Evolutionary conservation across 2,329 filamentous ascomycete species (phyloP), one percentile per base, ranked within the genome.

Genomic region (Trichoderma guizhouense): DNA sequence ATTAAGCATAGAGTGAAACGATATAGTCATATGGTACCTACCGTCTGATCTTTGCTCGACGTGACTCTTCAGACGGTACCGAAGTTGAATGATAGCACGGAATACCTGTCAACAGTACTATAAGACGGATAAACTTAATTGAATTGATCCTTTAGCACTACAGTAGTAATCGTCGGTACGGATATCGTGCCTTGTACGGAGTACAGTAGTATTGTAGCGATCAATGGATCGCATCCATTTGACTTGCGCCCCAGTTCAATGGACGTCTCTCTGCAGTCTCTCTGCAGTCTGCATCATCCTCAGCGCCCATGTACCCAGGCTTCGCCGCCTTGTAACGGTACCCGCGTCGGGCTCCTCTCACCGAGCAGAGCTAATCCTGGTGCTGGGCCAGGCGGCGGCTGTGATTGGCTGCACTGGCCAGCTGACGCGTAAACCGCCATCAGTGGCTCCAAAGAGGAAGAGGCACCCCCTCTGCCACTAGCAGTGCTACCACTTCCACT

Each of bases 361-460:
- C 63, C 63, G 57, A 66, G 58, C 78, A 74, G 32, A 62, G 47
- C 77, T 73, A 55, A 60, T 73, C 70, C 75, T 76, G 76, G 75
- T 73, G 77, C 73, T 71, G 39, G 47, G 68, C 65, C 71, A 36
- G 43, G 60, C 34, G 66, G 65, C 34, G 30, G 55, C 73, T 24
- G 32, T 79, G 73, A 81, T 81, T 81, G 80, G 80, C 60, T 71
- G 74, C 72, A 60, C 66, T 71, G 72, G 74, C 73, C 74, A 76
- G 80, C 80, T 81, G 80, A 81, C 80, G 80, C 80, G 80, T 81
- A 81, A 80, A 80, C 79, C 79, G 77, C 75, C 77, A 77, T 78
- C 75, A 69, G 34, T 72, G 63, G 72, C 72, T 73, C 69, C 55
- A 28, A 51, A 58, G 43, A 58, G 58, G 53, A 36, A 55, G 61